Evolutionary conservation across 306 rosid genomes (phyloP), one percentile per base, ranked within the genome.

Genomic region (Glycine latifolia): DNA sequence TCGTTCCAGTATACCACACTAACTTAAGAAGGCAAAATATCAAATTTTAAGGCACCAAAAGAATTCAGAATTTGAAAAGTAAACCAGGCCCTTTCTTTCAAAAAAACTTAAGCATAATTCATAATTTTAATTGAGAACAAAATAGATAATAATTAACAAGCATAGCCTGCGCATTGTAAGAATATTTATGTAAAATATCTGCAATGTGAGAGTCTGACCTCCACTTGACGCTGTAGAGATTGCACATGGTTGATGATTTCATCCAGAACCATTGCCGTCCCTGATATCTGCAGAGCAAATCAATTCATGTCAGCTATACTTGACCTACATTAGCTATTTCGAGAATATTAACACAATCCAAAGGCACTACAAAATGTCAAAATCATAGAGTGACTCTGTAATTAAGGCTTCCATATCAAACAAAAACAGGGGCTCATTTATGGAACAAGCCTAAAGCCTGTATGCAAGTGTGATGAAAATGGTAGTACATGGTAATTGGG

Each of bases 161-260:
- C 75, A 65, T 77, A 75, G 81, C 85, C 48, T 71, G 74, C 65
- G 71, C 62, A 58, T 68, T 62, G 43, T 71, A 47, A 83, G 85
- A 79, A 81, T 43, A 48, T 78, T 39, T 33, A 55, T 5, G 48
- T 75, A 69, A 80, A 63, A 59, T 65, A 47, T 10, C 62, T 50
- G 69, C 84, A 81, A 80, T 63, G 74, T 72, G 75, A 78, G 76
- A 83, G 43, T 80, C 92, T 85, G 78, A 95, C 98, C 98, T 95
- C 98, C 82, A 95, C 98, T 89, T 95, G 97, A 75, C 82, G 95
- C 84, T 95, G 98, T 52, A 95, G 87, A 65, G 94, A 91, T 61
- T 92, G 98, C 50, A 95, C 98, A 55, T 95, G 98, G 86, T 89
- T 92, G 88, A 95, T 95, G 81, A 91, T 95, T 87, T 95, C 97